phyloP scores from a whole-genome alignment of 805 yeast species.

The Metschnikowia drakensbergensis region DNA sequence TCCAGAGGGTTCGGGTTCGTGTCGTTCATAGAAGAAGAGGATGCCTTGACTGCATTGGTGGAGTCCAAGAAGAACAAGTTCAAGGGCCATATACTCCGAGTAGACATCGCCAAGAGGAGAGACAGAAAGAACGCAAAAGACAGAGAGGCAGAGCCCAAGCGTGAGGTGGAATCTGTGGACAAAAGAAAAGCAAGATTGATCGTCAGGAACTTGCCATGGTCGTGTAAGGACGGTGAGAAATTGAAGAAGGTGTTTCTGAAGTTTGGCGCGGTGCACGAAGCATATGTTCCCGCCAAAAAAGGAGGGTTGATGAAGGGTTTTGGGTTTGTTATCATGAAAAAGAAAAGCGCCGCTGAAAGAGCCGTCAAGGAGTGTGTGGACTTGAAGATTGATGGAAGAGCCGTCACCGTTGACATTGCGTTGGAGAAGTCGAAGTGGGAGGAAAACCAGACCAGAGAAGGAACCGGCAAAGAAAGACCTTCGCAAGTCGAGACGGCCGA shows the following conservation, averaged over 20 bases:
- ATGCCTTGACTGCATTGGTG: slow-evolving; percentile 69
- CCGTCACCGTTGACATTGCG: slow-evolving; percentile 92
- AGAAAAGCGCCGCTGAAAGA: slow-evolving; percentile 66
- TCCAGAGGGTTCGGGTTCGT: slow-evolving; percentile 97
- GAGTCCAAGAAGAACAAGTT: slow-evolving; percentile 65
- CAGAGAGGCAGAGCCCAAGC: slow-evolving; percentile 19
- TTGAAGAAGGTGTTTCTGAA: slow-evolving; percentile 66
- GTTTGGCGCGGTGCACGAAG: slow-evolving; percentile 85
- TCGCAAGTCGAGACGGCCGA: slow-evolving; percentile 32
- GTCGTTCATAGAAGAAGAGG: slow-evolving; percentile 80
- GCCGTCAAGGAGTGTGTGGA: slow-evolving; percentile 77
- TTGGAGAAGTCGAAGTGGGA: slow-evolving; percentile 86
- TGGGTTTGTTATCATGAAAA: slow-evolving; percentile 90
- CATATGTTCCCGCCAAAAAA: slow-evolving; percentile 79
- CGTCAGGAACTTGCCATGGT: slow-evolving; percentile 94
- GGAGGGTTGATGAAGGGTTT: slow-evolving; percentile 93
- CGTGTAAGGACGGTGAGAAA: slow-evolving; percentile 72
- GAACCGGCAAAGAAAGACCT: slow-evolving; percentile 27
- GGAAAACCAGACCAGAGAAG: slow-evolving; percentile 31
- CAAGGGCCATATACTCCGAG: slow-evolving; percentile 60
- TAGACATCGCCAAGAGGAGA: slow-evolving; percentile 91
- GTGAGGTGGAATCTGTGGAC: slow-evolving; percentile 41
- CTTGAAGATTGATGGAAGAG: slow-evolving; percentile 80
- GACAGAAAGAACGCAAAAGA: slow-evolving; percentile 50
- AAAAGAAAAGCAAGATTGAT: slow-evolving; percentile 84